phyloP scores from a whole-genome alignment of 2,329 filamentous ascomycete genomes.

The Sarocladium oryzae region DNA sequence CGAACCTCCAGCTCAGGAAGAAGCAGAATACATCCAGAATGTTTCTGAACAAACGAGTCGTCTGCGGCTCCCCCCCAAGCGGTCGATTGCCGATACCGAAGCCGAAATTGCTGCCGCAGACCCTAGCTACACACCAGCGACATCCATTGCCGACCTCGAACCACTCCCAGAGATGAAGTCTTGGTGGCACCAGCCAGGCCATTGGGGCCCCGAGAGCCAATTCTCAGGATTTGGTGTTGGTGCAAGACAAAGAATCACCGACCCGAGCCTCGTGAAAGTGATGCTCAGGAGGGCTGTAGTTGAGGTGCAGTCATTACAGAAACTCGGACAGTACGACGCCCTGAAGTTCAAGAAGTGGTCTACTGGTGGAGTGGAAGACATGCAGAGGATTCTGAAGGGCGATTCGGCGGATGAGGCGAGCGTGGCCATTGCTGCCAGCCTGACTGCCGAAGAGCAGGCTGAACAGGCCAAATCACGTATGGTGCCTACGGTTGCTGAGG shows the following conservation, averaged over 20 bases:
- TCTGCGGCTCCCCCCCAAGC: conserved; percentile 24
- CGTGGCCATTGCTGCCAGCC: conserved; percentile 29
- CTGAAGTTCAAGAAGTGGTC: conserved; percentile 29
- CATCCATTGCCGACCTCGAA: conserved; percentile 36
- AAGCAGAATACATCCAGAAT: background rate
- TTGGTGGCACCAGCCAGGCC: conserved; percentile 50
- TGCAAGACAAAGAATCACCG: conserved; percentile 28
- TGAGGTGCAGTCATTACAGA: conserved; percentile 41
- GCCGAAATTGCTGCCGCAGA: conserved; percentile 23
- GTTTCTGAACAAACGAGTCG: conserved; percentile 11
- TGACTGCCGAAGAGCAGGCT: conserved; percentile 22
- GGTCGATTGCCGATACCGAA: conserved; percentile 26
- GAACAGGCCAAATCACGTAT: background rate
- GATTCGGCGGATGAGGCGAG: conserved; percentile 35
- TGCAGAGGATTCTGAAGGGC: conserved; percentile 28
- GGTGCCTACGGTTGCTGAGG: conserved; percentile 27
- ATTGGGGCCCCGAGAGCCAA: conserved; percentile 42
- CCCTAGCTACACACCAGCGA: conserved; percentile 41
- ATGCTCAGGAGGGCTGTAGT: conserved; percentile 44
- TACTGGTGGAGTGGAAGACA: conserved; percentile 24
- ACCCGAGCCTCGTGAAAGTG: conserved; percentile 40
- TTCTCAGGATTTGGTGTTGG: conserved; percentile 37
- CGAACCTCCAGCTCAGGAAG: background rate
- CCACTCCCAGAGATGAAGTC: conserved; percentile 33
- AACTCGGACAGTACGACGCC: conserved; percentile 22